Evolutionary conservation across 2,329 filamentous ascomycete genomes (phyloP).

Genomic region (Didymosphaeria variabile): DNA sequence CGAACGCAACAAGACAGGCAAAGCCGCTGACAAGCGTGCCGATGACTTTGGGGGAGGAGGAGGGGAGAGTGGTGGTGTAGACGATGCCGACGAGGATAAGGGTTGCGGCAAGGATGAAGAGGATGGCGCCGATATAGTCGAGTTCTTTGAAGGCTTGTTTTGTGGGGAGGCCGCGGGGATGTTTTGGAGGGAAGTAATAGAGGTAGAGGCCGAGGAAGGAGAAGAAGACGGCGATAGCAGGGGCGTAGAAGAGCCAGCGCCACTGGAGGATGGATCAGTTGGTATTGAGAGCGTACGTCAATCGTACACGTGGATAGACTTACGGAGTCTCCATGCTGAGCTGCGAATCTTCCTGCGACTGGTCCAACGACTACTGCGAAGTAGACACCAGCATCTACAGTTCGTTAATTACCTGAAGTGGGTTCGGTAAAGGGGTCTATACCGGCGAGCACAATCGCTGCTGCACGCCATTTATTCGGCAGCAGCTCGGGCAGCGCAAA

Average conservation of each 20-base stretch:
- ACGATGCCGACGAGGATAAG: slow-evolving; percentile 46
- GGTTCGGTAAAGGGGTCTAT: neutral
- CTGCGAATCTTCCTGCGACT: slow-evolving; percentile 56
- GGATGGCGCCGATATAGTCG: slow-evolving; percentile 43
- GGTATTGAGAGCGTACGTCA: neutral
- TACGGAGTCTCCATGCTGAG: slow-evolving; percentile 40
- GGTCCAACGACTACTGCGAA: slow-evolving; percentile 58
- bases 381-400: slow-evolving; percentile 51
- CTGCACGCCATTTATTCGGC: slow-evolving; percentile 56
- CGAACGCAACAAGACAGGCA: slow-evolving; percentile 38
- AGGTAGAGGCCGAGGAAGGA: slow-evolving; percentile 57
- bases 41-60: slow-evolving; percentile 39
- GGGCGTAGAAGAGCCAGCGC: slow-evolving; percentile 58
- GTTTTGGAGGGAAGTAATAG: slow-evolving; percentile 53
- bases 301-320: neutral
- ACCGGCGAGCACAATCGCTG: slow-evolving; percentile 29
- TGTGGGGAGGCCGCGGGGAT: slow-evolving; percentile 45
- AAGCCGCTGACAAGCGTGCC: slow-evolving; percentile 45
- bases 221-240: slow-evolving; percentile 55
- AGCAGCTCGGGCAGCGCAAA: slow-evolving; percentile 59
- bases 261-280: slow-evolving; percentile 34
- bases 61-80: slow-evolving; percentile 39
- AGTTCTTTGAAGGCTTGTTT: slow-evolving; percentile 38
- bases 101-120: slow-evolving; percentile 40
- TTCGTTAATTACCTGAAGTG: slow-evolving; percentile 48